Base-by-base conservation (phyloP, 2,329 filamentous ascomycete genomes). In the Cladosporium sphaerospermum region DNA sequence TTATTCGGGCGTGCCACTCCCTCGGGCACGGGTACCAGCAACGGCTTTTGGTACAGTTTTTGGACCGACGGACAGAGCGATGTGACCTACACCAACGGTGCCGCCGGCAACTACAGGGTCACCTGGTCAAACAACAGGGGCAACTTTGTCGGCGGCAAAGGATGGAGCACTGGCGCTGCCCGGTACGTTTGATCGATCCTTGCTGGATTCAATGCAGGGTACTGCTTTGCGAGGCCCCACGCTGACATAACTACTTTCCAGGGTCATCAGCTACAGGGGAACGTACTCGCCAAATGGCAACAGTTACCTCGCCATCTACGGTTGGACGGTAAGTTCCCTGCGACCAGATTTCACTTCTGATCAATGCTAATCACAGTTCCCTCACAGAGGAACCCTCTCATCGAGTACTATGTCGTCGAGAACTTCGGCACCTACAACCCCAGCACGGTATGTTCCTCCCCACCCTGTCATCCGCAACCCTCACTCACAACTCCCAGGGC, bases 41-140 rank as follows among this genome's bases (percentile, higher is more conserved):
- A 79, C 60, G 79, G 79, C 48, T 83, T 73, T 70, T 83, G 78
- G 71, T 83, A 78, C 67, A 79, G 76, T 4, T 82, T 75, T 71
- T 83, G 79, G 79, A 80, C 76, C 47, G 79, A 83, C 54, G 75
- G 75, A 28, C 69, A 66, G n/a, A 72, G 69, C 36, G 63, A 68
- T 37, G 75, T 78, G 6, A 75, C 70, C 36, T 83, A 82, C 69
- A 79, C 74, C 61, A 82, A 81, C 66, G 75, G 72, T 23, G 64
- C 66, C 13, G 74, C 65, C 28, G 79, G 80, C 32, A 62, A 57
- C 36, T 79, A 78, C 66, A 71, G 61, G 36, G 69, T 75, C 1
- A 60, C 58, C 19, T 80, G 78, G 77, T 53, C 49, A n/a, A 62
- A 56, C 39, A 68, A 69, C 39, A 68, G 64, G 39, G 77, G 77